A percentile compares a stretch with the other conserved stretches of the same genome.
These are phyloP conservation scores for Termitomyces sp. DNA, from an alignment of 768 basidiomycete genomes.

Conservation along the genomic window DNA sequence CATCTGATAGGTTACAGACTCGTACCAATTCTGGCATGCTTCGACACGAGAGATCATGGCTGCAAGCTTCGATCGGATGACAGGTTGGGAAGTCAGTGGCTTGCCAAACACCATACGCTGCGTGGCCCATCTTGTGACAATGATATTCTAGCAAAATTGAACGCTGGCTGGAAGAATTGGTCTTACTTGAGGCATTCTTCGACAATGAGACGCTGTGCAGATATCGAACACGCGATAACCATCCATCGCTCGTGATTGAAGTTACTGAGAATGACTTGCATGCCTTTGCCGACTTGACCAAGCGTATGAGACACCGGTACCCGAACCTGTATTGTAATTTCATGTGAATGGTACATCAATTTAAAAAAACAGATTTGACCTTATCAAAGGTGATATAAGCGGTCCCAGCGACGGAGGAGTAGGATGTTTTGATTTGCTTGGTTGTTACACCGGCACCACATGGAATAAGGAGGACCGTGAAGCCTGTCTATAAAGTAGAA, in stretches of 20 bases:
- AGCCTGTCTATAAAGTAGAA: slow-evolving; percentile 47
- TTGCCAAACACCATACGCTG: slow-evolving; percentile 91
- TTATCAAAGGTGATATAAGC: slow-evolving; percentile 80
- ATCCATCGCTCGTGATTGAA: slow-evolving; percentile 93
- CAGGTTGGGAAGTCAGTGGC: slow-evolving; percentile 73
- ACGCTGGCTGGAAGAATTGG: not conserved
- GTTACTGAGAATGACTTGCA: slow-evolving; percentile 78
- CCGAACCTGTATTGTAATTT: slow-evolving; percentile 35
- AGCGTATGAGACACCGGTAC: slow-evolving; percentile 85
- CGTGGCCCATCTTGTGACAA: slow-evolving; percentile 63
- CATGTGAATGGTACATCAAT: not conserved
- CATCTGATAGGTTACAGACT: slow-evolving; percentile 89
- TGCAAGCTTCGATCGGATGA: slow-evolving; percentile 84
- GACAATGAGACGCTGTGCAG: slow-evolving; percentile 74
- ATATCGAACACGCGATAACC: slow-evolving; percentile 64
- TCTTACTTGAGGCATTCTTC: slow-evolving; percentile 85
- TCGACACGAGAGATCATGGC: slow-evolving; percentile 89
- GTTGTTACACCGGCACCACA: slow-evolving; percentile 73
- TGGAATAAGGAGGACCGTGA: slow-evolving; percentile 70
- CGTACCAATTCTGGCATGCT: slow-evolving; percentile 82
- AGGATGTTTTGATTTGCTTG: slow-evolving; percentile 87
- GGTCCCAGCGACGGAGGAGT: slow-evolving; percentile 89
- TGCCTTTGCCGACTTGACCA: slow-evolving; percentile 80
- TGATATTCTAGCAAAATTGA: slow-evolving; percentile 1
- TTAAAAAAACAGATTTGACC: slow-evolving; percentile 14